Evolutionary conservation across 2,329 filamentous ascomycete species (phyloP), one percentile per base, ranked within the genome.

Genomic region (Trichoderma sp.): DNA sequence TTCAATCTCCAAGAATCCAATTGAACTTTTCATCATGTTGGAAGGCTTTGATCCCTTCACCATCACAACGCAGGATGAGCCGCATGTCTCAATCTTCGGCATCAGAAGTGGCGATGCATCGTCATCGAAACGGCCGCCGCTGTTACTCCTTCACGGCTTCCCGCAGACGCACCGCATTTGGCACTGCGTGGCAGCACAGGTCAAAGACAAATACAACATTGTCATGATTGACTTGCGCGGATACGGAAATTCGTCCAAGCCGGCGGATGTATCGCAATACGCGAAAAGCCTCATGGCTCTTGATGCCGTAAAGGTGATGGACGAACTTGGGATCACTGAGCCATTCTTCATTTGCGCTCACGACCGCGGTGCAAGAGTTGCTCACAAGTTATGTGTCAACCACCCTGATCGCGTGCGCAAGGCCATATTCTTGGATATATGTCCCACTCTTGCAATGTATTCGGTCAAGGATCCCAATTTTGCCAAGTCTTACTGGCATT

Each of bases 361-460:
- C 75, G 88, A 90, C 76, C 84, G 88, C 53, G 88, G 88, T 5
- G 88, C 85, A 0, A 80, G 87, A 47, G 84, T 89, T 2, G 82
- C 86, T 0, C 88, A 90, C 73, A 86, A 86, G 69, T 79, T 90
- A 0, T 83, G 83, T 39, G 85, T 88, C 14, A 84, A 86, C 65
- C 81, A 83, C 39, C 80, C 82, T 0, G 72, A 77, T 0, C 80
- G 82, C 11, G 80, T 88, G 1, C 73, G 76, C 14, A 85, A 79
- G 69, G 79, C 81, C 0, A 82, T 87, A 53, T 72, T 88, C 2
- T 79, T 87, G 3, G 86, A 88, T 71, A 87, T 89, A 60, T 86
- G 84, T 39, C 88, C 87, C 3, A 89, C 87, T 0, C 81, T 86
- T 14, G 82, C 82, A 3, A 88, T 88, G 84, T 89, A 85, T 78